A percentile compares a stretch with the other conserved stretches of the same genome.
Evolutionary conservation across 345 rosid genomes (phyloP).

Genomic region (Gossypium australe): DNA sequence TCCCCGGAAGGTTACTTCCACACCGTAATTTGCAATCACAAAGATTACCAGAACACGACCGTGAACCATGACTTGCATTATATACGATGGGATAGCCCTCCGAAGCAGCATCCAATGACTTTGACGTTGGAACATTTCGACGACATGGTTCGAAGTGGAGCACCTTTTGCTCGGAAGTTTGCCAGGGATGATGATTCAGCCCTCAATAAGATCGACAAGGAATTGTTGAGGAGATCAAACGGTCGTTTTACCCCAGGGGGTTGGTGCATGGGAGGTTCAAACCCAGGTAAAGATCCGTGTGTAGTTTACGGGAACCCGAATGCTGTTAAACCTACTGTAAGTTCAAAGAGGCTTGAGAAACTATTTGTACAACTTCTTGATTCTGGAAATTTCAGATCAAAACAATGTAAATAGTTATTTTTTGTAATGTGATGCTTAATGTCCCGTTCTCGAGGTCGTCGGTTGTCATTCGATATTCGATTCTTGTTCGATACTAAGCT

Average conservation of each 20-base stretch:
- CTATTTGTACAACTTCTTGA: conserved; percentile 25
- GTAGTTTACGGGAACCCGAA: conserved; percentile 34
- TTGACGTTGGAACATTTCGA: conserved; percentile 50
- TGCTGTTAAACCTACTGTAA: conserved; percentile 56
- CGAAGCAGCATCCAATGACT: conserved; percentile 54
- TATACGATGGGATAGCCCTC: conserved; percentile 74
- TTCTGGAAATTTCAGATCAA: background rate
- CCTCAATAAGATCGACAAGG: conserved; percentile 59
- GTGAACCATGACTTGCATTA: conserved; percentile 82
- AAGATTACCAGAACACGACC: conserved; percentile 83
- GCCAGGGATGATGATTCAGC: conserved; percentile 42
- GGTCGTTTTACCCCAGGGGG: conserved; percentile 50
- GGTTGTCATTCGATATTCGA: background rate
- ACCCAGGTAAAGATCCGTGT: conserved; percentile 44
- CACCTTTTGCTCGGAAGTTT: conserved; percentile 83
- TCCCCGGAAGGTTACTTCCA: conserved; percentile 90
- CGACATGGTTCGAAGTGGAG: conserved; percentile 83
- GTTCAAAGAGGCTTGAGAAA: conserved; percentile 70
- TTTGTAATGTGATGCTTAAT: background rate
- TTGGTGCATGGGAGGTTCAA: conserved; percentile 47
- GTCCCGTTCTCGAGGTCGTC: background rate
- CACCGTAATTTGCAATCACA: conserved; percentile 84
- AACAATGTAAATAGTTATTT: background rate
- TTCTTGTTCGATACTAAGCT: too few relatives aligned
- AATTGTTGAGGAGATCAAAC: conserved; percentile 44